Evolutionary conservation across 129 eudicot genomes (phyloP).

Genomic region (carrot (Daucus carota)): DH1_v3.0 NC_030383.2:56873001-56873500

Average conservation of each 20-base stretch:
- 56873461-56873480: too few species aligned
- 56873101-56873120: neutral
- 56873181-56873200: neutral
- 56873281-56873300: neutral
- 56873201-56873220: neutral
- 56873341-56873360: neutral
- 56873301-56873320: neutral
- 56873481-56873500: too few species aligned
- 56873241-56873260: neutral
- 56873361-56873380: neutral
- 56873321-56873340: slow-evolving; percentile 4
- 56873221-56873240: neutral
- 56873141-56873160: neutral
- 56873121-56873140: neutral
- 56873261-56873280: neutral
- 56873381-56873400: neutral
- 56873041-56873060: slow-evolving; percentile 1
- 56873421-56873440: too few species aligned
- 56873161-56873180: neutral
- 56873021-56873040: slow-evolving; percentile 3
- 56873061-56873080: slow-evolving; percentile 5
- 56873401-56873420: neutral
- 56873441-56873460: too few species aligned
- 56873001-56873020: neutral
- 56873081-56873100: slow-evolving; percentile 1